Percentiles rank a stretch among this genome's conserved stretches.
phyloP scores from a whole-genome alignment of 2,329 filamentous ascomycete genomes.

The Thelonectria blattea region DNA sequence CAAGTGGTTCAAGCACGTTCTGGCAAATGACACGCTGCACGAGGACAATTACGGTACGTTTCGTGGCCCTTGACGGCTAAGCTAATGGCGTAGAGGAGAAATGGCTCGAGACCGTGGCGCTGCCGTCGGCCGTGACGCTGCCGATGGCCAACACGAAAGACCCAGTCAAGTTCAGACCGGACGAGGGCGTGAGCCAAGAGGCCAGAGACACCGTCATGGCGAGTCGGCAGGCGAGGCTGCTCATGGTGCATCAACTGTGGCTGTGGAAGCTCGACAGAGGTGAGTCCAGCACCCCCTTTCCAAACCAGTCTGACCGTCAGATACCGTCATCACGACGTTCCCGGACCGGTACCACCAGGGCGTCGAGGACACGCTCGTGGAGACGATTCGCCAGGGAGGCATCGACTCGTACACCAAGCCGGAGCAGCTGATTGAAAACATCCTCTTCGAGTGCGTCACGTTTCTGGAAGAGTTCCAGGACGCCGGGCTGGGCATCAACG shows the following conservation, averaged over 20 bases:
- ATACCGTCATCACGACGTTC: conserved; percentile 23
- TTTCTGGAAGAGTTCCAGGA: conserved; percentile 25
- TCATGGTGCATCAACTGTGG: conserved; percentile 29
- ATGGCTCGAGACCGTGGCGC: background rate
- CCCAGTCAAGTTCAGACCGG: background rate
- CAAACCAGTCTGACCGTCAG: conserved; percentile 5
- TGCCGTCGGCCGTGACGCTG: too few species aligned
- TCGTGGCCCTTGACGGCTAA: background rate
- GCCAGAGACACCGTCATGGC: background rate
- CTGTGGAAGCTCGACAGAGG: conserved; percentile 32
- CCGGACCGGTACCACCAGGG: conserved; percentile 17
- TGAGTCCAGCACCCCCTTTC: background rate
- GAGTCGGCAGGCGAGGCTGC: background rate
- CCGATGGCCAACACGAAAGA: background rate
- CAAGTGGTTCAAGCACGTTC: conserved; percentile 3
- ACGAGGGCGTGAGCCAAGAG: conserved; percentile 14
- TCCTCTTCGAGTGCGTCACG: conserved; percentile 15
- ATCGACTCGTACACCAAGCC: conserved; percentile 8
- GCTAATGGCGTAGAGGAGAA: background rate
- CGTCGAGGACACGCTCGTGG: conserved; percentile 21
- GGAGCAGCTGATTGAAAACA: conserved; percentile 20
- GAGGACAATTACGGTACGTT: background rate
- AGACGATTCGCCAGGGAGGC: conserved; percentile 25
- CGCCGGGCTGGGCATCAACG: conserved; percentile 22
- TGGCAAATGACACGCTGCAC: background rate